Conservation (phyloP, 2,329 filamentous ascomycete species). For the Aspergillus sclerotialis region DNA sequence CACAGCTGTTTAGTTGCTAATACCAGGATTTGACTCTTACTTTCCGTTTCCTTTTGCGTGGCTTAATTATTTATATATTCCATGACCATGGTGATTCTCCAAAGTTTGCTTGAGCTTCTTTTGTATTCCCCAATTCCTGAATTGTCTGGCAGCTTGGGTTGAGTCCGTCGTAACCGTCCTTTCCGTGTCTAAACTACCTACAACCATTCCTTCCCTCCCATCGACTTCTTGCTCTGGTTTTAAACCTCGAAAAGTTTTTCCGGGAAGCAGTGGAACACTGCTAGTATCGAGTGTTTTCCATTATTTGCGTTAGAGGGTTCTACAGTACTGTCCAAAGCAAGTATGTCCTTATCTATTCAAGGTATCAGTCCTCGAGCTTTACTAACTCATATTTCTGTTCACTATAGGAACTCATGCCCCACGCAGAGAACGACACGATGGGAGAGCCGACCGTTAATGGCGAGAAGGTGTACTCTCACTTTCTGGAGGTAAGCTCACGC, state of each 20-base stretch:
- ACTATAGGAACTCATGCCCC: constrained; percentile 42
- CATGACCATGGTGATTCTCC: too few relatives aligned
- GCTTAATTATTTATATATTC: too few relatives aligned
- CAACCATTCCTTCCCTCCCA: constrained; percentile 3
- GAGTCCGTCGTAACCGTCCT: constrained; percentile 1
- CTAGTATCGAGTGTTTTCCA: too few relatives aligned
- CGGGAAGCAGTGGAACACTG: too few relatives aligned
- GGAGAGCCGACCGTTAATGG: constrained; percentile 44
- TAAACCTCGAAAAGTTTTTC: neutral
- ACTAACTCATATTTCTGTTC: too few relatives aligned
- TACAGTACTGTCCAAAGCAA: constrained; percentile 1
- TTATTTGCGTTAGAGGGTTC: too few relatives aligned
- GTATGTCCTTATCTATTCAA: neutral
- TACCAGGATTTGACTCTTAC: too few relatives aligned
- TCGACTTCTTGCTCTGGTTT: neutral
- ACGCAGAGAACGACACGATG: constrained; percentile 43
- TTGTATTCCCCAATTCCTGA: too few relatives aligned
- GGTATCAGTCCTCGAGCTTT: too few relatives aligned
- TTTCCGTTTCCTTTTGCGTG: too few relatives aligned
- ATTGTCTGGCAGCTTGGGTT: neutral
- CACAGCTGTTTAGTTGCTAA: neutral
- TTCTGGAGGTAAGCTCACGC: constrained; percentile 31
- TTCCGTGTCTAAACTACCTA: constrained; percentile 2
- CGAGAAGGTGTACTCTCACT: constrained; percentile 43
- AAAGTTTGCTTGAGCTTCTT: too few relatives aligned